Evolutionary conservation across 2,329 filamentous ascomycete genomes (phyloP), one percentile per base, ranked within the genome.

Genomic region (Chrysoporthe deuterocubensis): DNA sequence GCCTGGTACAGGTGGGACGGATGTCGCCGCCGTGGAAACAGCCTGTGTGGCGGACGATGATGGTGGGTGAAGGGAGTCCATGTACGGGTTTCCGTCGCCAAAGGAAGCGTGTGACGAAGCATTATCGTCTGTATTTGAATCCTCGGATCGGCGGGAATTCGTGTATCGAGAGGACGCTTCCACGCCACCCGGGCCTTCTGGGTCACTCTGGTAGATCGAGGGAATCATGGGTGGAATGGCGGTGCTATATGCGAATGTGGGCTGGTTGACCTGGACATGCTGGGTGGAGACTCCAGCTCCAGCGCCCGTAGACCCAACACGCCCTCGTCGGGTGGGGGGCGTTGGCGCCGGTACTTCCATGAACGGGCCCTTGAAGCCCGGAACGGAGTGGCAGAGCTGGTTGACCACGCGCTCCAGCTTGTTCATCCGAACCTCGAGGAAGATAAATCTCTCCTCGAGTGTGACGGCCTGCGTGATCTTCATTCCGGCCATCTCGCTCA

Each of bases 401-500:
- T 81, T 78, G 4, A 88, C 81, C 4, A 85, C 79, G 34, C 80
- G 81, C 75, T 89, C 87, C 69, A 89, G 76, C 54, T 81, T 83
- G 26, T 81, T 77, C 72, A 88, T 81, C 5, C 82, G 81, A 5
- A 78, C 76, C 72, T 90, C 88, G 11, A 90, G 77, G 16, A 76
- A 76, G 9, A 78, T 78, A 21, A 90, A 80, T 14, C 87, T 81
- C 11, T 82, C 81, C 72, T 89, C 86, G 11, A 89, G 73, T 71
- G 80, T 84, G 13, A 81, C 82, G 18, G 83, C 84, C 71, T 87
- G 81, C 1, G 86, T 87, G 68, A 88, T 88, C 73, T 85, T 88
- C 84, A 87, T 86, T 40, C 81, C 83, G 0, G 81, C 79, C 77
- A 84, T 80, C 71, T 82, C 80, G 59, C 81, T 81, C 74, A 83